Percentiles rank a stretch among this genome's conserved stretches.
Conservation (phyloP, 2,329 filamentous ascomycete genomes). For the Beauveria australis region DNA sequence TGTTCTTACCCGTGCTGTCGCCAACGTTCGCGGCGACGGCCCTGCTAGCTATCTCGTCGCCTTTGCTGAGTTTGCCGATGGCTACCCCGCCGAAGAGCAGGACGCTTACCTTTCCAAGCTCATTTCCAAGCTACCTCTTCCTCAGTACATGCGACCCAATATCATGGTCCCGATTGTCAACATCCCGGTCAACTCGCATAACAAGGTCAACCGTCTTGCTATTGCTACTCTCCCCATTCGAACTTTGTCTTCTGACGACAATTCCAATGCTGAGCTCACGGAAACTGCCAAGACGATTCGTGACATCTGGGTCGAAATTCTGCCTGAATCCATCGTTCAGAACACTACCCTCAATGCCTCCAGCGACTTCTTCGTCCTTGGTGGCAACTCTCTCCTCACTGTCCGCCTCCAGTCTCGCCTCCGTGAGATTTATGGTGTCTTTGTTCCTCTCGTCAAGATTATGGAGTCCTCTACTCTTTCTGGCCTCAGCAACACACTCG, state of each 20-base stretch:
- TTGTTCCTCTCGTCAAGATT: constrained; percentile 27
- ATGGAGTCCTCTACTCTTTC: constrained; percentile 30
- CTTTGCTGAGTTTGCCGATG: constrained; percentile 18
- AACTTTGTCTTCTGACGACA: constrained; percentile 3
- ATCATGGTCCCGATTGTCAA: not conserved
- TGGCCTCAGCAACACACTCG: constrained; percentile 28
- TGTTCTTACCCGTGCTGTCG: constrained; percentile 16
- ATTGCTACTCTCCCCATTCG: constrained; percentile 8
- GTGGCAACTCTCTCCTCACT: constrained; percentile 34
- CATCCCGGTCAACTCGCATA: constrained; percentile 9
- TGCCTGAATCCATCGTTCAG: constrained; percentile 15
- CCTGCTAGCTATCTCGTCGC: constrained; percentile 20
- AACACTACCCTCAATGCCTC: constrained; percentile 12
- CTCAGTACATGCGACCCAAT: constrained; percentile 14
- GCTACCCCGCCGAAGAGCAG: constrained; percentile 8
- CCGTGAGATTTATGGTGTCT: constrained; percentile 21
- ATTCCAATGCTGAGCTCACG: not conserved
- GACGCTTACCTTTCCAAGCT: constrained; percentile 10
- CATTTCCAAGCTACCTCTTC: constrained; percentile 6
- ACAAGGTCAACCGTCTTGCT: constrained; percentile 11
- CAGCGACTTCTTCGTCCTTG: constrained; percentile 34
- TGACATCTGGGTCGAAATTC: constrained; percentile 14
- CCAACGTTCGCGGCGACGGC: constrained; percentile 15
- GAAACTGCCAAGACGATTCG: constrained; percentile 9
- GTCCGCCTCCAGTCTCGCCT: constrained; percentile 30